Evolutionary conservation across 495 filamentous ascomycete genomes (phyloP).

Genomic region (Penicillium crystallinum): DNA sequence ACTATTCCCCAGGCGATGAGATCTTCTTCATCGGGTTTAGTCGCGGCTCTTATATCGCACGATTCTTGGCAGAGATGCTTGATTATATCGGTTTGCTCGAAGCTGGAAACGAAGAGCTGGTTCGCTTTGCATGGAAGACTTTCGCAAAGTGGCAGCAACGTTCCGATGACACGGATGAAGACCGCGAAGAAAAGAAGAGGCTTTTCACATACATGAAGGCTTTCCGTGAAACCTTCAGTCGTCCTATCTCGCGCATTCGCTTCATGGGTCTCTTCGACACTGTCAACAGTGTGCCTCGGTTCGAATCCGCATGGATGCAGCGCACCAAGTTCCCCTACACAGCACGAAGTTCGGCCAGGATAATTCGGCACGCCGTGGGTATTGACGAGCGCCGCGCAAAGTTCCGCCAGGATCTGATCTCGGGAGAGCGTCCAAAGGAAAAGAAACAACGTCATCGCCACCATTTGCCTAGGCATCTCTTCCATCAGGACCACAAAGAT

Average conservation of each 20-base stretch:
- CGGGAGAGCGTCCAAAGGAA: slow-evolving; percentile 42
- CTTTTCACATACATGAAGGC: slow-evolving; percentile 75
- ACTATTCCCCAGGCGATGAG: slow-evolving; percentile 73
- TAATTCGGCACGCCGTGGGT: slow-evolving; percentile 68
- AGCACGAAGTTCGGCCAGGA: slow-evolving; percentile 65
- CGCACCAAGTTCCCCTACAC: slow-evolving; percentile 79
- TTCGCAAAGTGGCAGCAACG: slow-evolving; percentile 81
- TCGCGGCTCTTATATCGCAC: slow-evolving; percentile 80
- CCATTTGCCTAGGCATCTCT: slow-evolving; percentile 26
- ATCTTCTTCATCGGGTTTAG: slow-evolving; percentile 83
- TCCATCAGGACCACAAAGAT: slow-evolving; percentile 13
- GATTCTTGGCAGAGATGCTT: slow-evolving; percentile 83
- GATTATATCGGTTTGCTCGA: slow-evolving; percentile 75
- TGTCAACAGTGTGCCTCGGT: slow-evolving; percentile 77
- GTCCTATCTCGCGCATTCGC: slow-evolving; percentile 65
- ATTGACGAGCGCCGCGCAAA: slow-evolving; percentile 75
- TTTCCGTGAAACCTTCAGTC: slow-evolving; percentile 80
- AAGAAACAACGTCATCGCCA: slow-evolving; percentile 30
- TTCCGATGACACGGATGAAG: slow-evolving; percentile 48
- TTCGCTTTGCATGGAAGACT: slow-evolving; percentile 81
- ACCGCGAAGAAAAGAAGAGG: slow-evolving; percentile 55
- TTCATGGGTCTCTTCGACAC: slow-evolving; percentile 48
- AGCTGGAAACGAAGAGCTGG: slow-evolving; percentile 84
- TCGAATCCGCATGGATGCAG: slow-evolving; percentile 84
- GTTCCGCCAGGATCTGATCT: slow-evolving; percentile 66